phyloP scores from a whole-genome alignment of 495 filamentous ascomycete species.

The Penicillium cosmopolitanum region DNA sequence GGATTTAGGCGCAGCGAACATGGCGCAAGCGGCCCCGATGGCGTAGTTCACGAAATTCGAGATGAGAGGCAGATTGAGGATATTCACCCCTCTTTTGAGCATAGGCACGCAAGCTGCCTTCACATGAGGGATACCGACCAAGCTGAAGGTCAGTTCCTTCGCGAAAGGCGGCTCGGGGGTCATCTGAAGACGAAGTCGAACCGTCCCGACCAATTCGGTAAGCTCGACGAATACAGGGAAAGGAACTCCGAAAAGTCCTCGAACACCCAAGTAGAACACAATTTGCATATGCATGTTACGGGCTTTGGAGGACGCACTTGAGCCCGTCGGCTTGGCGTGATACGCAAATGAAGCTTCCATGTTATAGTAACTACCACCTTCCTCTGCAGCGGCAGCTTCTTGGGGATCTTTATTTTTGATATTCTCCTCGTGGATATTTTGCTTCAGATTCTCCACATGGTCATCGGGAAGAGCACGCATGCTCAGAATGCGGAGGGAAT shows the following conservation, averaged over 20 bases:
- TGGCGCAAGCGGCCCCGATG: slow-evolving; percentile 81
- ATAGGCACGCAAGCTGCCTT: slow-evolving; percentile 90
- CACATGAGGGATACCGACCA: slow-evolving; percentile 91
- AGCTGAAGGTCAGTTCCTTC: slow-evolving; percentile 87
- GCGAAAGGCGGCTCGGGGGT: slow-evolving; percentile 88
- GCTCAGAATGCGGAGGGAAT: slow-evolving; percentile 87
- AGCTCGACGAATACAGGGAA: slow-evolving; percentile 89
- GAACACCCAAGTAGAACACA: slow-evolving; percentile 86
- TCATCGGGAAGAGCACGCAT: slow-evolving; percentile 82
- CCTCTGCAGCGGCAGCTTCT: slow-evolving; percentile 85
- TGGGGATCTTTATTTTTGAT: slow-evolving; percentile 81
- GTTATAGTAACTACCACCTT: slow-evolving; percentile 93
- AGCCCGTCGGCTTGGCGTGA: slow-evolving; percentile 76
- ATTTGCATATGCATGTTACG: slow-evolving; percentile 97
- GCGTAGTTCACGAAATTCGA: slow-evolving; percentile 97
- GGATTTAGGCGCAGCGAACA: slow-evolving; percentile 96
- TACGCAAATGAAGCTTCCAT: slow-evolving; percentile 93
- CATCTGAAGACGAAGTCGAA: slow-evolving; percentile 79
- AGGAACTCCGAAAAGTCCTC: slow-evolving; percentile 77
- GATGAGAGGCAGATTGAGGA: slow-evolving; percentile 89
- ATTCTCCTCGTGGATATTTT: slow-evolving; percentile 75
- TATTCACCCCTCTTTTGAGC: slow-evolving; percentile 84
- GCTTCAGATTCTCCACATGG: slow-evolving; percentile 79
- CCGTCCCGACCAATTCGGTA: slow-evolving; percentile 82
- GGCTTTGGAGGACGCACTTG: slow-evolving; percentile 73